These are phyloP conservation scores for Tulasnella calospora DNA, from an alignment of 768 basidiomycete genomes.

Conservation along the genomic window DNA sequence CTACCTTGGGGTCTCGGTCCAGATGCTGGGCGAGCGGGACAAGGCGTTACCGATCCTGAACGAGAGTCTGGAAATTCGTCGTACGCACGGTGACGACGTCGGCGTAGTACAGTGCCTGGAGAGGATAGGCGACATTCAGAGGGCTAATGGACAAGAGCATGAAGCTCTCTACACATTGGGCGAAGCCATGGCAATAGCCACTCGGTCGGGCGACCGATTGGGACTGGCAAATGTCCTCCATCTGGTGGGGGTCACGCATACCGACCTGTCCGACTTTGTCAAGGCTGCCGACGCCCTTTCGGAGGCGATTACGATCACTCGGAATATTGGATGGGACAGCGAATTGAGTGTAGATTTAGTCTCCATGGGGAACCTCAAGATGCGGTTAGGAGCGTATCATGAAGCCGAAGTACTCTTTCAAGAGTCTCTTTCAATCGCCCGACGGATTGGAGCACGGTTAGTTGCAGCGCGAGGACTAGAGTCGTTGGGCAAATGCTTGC, in stretches of 20 bases:
- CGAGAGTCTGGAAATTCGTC: neutral
- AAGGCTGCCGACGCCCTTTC: neutral
- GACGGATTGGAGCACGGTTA: neutral
- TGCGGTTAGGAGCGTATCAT: neutral
- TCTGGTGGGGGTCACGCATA: neutral
- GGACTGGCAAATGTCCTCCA: neutral
- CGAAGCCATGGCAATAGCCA: neutral
- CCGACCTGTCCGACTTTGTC: neutral
- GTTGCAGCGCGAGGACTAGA: neutral
- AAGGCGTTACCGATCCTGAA: neutral
- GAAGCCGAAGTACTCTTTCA: neutral
- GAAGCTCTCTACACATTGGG: neutral
- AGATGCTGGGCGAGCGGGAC: neutral
- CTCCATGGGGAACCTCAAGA: neutral
- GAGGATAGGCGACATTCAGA: neutral
- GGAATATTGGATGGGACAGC: neutral
- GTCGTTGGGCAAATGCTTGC: neutral
- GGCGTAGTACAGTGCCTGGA: neutral
- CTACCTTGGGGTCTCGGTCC: neutral
- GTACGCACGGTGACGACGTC: neutral
- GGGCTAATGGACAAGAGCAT: accelerated
- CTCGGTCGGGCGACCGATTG: neutral
- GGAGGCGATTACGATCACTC: neutral
- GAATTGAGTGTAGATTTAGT: neutral
- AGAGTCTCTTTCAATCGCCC: neutral